A percentile compares a stretch with the other conserved stretches of the same genome.
These are phyloP conservation scores for Pilobolus umbonatus DNA, from an alignment of 192 early-diverging fungal genomes.

Conservation along the genomic window DNA sequence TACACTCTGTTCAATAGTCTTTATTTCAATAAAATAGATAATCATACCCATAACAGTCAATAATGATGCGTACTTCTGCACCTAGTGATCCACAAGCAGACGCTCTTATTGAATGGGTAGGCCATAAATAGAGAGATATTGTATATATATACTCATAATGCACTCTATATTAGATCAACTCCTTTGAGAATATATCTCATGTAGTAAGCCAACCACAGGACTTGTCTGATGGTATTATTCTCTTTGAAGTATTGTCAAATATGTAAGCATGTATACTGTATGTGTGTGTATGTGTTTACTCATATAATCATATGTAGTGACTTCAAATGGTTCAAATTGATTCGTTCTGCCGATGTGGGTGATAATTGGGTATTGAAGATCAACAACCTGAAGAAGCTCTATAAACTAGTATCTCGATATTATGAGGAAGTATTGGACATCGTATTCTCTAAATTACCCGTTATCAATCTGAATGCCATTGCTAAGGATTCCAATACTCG, in stretches of 20 bases:
- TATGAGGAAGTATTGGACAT: constrained; percentile 86
- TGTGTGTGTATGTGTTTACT: background rate
- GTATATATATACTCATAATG: too few relatives aligned
- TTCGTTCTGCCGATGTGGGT: constrained; percentile 62
- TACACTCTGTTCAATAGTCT: background rate
- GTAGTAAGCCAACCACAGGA: constrained; percentile 50
- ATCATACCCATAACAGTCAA: background rate
- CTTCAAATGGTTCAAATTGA: constrained; percentile 84
- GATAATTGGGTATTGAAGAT: constrained; percentile 96
- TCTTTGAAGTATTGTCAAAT: constrained; percentile 78
- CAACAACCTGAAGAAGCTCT: constrained; percentile 88
- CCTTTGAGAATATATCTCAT: constrained; percentile 51
- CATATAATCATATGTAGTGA: constrained; percentile 54
- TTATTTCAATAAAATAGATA: background rate
- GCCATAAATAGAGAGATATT: too few relatives aligned
- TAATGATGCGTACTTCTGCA: constrained; percentile 11
- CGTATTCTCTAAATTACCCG: constrained; percentile 50
- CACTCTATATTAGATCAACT: constrained; percentile 52
- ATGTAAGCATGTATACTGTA: constrained; percentile 55
- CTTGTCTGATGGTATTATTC: constrained; percentile 71
- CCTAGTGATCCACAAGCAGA: constrained; percentile 15
- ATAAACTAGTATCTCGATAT: constrained; percentile 78
- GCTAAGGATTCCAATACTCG: constrained; percentile 68
- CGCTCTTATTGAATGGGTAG: constrained; percentile 37
- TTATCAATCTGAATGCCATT: constrained; percentile 78